Percentiles rank a stretch among this genome's conserved stretches.
Conservation (phyloP, 768 basidiomycete genomes). For the Amylocystis lapponica region DNA sequence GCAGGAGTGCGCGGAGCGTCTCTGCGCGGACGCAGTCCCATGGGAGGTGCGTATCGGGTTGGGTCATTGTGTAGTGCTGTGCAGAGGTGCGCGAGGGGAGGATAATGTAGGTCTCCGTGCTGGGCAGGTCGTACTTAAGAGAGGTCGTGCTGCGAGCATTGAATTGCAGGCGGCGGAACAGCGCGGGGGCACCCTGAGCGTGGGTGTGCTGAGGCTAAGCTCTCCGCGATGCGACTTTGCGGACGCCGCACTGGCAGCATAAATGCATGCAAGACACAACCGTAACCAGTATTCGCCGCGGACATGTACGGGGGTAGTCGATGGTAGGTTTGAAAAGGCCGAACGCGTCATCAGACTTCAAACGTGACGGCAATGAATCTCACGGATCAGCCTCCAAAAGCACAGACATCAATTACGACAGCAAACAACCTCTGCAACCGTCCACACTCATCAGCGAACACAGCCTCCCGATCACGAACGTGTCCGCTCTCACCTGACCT, state of each 20-base stretch:
- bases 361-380: background rate
- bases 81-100: conserved; percentile 1
- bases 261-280: no score
- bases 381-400: background rate
- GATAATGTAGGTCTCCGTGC: background rate
- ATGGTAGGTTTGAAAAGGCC: background rate
- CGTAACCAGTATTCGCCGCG: no score
- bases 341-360: background rate
- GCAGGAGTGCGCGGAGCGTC: conserved; percentile 19
- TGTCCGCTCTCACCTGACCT: background rate
- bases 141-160: background rate
- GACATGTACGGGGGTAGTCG: no score
- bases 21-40: conserved; percentile 20
- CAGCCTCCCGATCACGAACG: background rate
- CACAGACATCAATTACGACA: background rate
- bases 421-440: background rate
- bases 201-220: background rate
- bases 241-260: background rate
- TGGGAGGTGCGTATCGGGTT: conserved; percentile 17
- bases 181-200: no score
- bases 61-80: conserved; percentile 1
- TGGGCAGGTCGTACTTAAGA: no score
- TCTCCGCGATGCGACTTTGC: background rate
- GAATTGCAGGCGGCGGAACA: no score
- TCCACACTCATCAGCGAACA: background rate